These are phyloP conservation scores for Tolypocladium pustulatum DNA, from an alignment of 2,329 filamentous ascomycete genomes.

Conservation along the genomic window DNA sequence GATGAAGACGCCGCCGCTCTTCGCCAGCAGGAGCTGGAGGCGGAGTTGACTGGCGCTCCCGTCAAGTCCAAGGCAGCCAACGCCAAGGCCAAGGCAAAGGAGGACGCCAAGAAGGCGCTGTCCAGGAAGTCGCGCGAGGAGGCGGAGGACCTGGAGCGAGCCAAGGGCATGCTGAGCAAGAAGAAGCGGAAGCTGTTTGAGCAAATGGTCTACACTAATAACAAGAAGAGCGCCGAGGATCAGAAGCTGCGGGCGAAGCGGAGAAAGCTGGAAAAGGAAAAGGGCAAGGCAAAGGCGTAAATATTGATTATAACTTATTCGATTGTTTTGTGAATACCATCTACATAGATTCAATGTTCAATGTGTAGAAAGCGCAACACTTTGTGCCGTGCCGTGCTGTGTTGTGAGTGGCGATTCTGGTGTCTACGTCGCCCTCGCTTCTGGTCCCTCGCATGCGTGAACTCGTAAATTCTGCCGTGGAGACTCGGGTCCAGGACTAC, in stretches of 20 bases:
- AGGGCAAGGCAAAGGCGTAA: conserved; percentile 30
- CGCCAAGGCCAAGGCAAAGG: conserved; percentile 49
- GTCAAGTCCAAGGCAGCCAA: conserved; percentile 38
- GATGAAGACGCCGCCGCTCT: conserved; percentile 51
- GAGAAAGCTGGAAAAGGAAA: conserved; percentile 71
- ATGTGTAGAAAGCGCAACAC: neutral
- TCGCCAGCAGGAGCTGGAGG: conserved; percentile 84
- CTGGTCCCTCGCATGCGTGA: neutral
- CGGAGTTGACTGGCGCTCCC: conserved; percentile 67
- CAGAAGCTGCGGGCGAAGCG: conserved; percentile 81
- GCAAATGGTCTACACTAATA: conserved; percentile 95
- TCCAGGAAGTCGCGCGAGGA: conserved; percentile 64
- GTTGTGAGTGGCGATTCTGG: neutral
- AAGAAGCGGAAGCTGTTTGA: conserved; percentile 97
- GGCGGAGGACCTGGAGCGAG: conserved; percentile 79
- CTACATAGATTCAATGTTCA: conserved; percentile 3
- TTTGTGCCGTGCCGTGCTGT: neutral
- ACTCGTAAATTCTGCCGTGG: neutral
- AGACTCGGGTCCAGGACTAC: neutral
- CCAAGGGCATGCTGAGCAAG: conserved; percentile 97
- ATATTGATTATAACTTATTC: neutral
- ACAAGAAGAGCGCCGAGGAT: conserved; percentile 83
- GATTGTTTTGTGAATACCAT: conserved; percentile 2
- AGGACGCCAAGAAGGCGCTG: conserved; percentile 59
- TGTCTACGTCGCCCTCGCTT: neutral